These are phyloP conservation scores for Sanchytrium tribonematis DNA, from an alignment of 371 early-diverging fungal genomes.

Conservation along the genomic window DNA sequence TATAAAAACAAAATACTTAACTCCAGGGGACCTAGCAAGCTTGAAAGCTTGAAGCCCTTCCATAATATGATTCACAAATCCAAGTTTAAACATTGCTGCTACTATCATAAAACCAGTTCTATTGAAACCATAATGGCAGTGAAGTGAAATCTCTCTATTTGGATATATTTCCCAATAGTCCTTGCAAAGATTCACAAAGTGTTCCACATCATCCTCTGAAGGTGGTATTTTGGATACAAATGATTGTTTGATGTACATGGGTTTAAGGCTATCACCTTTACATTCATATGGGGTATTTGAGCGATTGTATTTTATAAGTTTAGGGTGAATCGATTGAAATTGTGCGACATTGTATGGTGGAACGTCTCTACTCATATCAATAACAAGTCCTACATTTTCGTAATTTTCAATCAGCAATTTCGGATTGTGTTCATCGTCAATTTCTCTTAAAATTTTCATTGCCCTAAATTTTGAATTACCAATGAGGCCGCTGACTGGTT, in stretches of 20 bases:
- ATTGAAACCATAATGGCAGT: constrained; percentile 39
- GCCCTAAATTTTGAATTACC: constrained; percentile 5
- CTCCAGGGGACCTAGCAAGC: background rate
- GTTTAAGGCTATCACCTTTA: constrained; percentile 16
- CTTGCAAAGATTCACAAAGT: constrained; percentile 21
- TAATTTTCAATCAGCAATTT: constrained; percentile 24
- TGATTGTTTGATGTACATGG: constrained; percentile 28
- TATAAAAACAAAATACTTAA: background rate
- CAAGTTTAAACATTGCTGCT: background rate
- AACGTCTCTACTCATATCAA: constrained; percentile 16
- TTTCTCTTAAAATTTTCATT: constrained; percentile 29
- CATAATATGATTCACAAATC: background rate
- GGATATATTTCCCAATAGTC: constrained; percentile 28
- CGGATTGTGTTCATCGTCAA: constrained; percentile 30
- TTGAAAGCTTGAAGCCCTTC: background rate
- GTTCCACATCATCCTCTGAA: constrained; percentile 21
- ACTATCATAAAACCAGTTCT: constrained; percentile 34
- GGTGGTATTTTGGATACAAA: constrained; percentile 39
- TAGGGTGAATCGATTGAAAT: constrained; percentile 9
- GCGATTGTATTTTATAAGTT: background rate
- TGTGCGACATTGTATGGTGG: constrained; percentile 32
- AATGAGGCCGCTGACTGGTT: background rate
- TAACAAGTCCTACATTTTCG: constrained; percentile 23
- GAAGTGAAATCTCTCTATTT: constrained; percentile 29
- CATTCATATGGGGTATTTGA: background rate